Percentiles rank a stretch among this genome's conserved stretches.
These are phyloP conservation scores for Phlegmacium glaucopus DNA, from an alignment of 768 basidiomycete genomes.

Conservation along the genomic window DNA sequence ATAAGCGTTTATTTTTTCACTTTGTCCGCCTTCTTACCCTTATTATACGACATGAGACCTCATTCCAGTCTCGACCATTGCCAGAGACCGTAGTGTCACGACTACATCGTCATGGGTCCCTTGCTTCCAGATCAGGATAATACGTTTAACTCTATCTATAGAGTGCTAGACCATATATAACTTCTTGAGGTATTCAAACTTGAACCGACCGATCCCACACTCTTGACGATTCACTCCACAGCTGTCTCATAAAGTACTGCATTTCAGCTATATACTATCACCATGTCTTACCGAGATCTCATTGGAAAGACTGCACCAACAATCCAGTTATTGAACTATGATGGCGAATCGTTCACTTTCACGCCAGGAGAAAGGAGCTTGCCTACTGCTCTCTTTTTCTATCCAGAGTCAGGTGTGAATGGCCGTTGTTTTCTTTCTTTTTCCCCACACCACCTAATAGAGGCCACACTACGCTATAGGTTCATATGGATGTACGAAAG, in stretches of 20 bases:
- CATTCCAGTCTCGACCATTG: too few relatives aligned
- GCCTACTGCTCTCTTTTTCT: conserved; percentile 78
- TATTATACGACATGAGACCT: too few relatives aligned
- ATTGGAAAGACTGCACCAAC: conserved; percentile 64
- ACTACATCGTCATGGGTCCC: too few relatives aligned
- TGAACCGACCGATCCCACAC: conserved; percentile 5
- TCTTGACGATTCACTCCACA: neutral
- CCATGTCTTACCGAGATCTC: conserved; percentile 20
- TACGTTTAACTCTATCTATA: neutral
- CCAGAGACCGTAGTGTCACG: too few relatives aligned
- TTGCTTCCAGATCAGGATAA: neutral
- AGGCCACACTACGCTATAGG: too few relatives aligned
- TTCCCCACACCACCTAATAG: neutral
- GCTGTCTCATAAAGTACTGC: neutral
- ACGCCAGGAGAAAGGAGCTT: conserved; percentile 52
- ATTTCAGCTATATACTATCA: conserved; percentile 4
- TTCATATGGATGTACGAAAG: conserved; percentile 74
- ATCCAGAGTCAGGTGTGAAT: conserved; percentile 59
- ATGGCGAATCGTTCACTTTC: conserved; percentile 59
- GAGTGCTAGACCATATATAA: conserved; percentile 5
- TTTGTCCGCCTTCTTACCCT: too few relatives aligned
- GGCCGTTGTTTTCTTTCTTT: neutral
- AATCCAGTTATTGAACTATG: conserved; percentile 60
- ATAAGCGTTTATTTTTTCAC: too few relatives aligned
- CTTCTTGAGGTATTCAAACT: neutral